These are phyloP conservation scores for Amanita brunnescens DNA, from an alignment of 768 basidiomycete species.

Conservation along the genomic window DNA sequence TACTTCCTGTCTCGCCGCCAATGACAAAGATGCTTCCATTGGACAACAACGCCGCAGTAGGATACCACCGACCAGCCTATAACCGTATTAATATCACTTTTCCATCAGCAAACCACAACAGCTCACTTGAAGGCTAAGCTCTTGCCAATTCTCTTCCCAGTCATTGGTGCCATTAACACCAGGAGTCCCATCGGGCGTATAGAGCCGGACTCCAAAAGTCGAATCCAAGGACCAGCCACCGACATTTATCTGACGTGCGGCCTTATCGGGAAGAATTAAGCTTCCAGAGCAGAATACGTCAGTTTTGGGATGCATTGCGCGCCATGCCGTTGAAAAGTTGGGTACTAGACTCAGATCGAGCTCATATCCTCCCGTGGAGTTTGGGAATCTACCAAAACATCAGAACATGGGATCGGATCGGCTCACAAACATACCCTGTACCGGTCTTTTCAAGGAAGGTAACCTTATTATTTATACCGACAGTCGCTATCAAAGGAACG, in stretches of 20 bases:
- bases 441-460: conserved; percentile 71
- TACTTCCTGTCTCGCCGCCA: conserved; percentile 68
- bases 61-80: conserved; percentile 66
- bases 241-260: conserved; percentile 54
- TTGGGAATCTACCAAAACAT: conserved; percentile 30
- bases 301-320: conserved; percentile 65
- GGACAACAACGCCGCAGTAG: conserved; percentile 54
- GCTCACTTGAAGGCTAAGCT: conserved; percentile 52
- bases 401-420: not conserved
- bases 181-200: conserved; percentile 55
- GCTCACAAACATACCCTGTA: conserved; percentile 34
- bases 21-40: conserved; percentile 71
- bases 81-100: not conserved
- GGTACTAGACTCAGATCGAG: conserved; percentile 52
- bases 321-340: conserved; percentile 52
- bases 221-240: conserved; percentile 67
- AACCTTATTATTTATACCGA: conserved; percentile 78
- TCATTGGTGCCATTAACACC: conserved; percentile 71
- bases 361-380: conserved; percentile 75
- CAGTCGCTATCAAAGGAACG: conserved; percentile 64
- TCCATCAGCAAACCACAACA: not conserved
- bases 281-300: conserved; percentile 77
- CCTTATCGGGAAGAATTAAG: conserved; percentile 68
- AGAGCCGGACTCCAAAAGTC: conserved; percentile 66
- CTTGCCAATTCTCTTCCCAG: conserved; percentile 65